These are phyloP conservation scores for Ustilago curta DNA, from an alignment of 1,284 basidiomycete genomes.

Conservation along the genomic window DNA sequence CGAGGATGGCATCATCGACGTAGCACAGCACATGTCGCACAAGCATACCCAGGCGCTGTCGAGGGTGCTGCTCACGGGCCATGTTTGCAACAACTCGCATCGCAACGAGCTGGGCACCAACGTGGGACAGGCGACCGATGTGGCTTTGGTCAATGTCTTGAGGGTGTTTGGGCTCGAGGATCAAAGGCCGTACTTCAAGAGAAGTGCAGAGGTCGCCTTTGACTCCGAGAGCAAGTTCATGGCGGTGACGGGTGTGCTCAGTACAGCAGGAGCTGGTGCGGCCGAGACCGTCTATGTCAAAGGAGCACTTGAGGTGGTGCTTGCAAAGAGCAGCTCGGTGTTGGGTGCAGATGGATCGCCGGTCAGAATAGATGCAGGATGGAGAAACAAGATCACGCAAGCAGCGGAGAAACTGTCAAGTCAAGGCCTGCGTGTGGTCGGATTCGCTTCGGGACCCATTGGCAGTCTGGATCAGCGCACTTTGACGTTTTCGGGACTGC, in stretches of 20 bases:
- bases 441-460: slow-evolving; percentile 81
- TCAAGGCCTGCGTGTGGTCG: slow-evolving; percentile 86
- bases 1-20: slow-evolving; percentile 78
- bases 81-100: slow-evolving; percentile 74
- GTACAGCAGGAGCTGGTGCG: slow-evolving; percentile 58
- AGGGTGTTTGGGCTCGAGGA: slow-evolving; percentile 79
- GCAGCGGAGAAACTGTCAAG: slow-evolving; percentile 80
- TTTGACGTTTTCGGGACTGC: slow-evolving; percentile 89
- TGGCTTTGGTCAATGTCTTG: slow-evolving; percentile 88
- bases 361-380: slow-evolving; percentile 78
- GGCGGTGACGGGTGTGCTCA: slow-evolving; percentile 79
- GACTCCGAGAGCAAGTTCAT: slow-evolving; percentile 93
- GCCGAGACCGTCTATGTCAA: slow-evolving; percentile 89
- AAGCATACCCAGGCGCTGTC: slow-evolving; percentile 73
- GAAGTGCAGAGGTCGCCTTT: slow-evolving; percentile 85
- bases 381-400: slow-evolving; percentile 76
- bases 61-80: slow-evolving; percentile 76
- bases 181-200: slow-evolving; percentile 78
- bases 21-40: slow-evolving; percentile 70
- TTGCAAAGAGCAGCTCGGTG: slow-evolving; percentile 87
- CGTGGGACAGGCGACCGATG: slow-evolving; percentile 92
- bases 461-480: slow-evolving; percentile 71
- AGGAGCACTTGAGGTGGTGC: slow-evolving; percentile 88
- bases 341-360: slow-evolving; percentile 86
- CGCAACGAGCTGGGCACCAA: slow-evolving; percentile 80